Evolutionary conservation across 2,329 filamentous ascomycete genomes (phyloP).

Genomic region (Beauveria medogensis): DNA sequence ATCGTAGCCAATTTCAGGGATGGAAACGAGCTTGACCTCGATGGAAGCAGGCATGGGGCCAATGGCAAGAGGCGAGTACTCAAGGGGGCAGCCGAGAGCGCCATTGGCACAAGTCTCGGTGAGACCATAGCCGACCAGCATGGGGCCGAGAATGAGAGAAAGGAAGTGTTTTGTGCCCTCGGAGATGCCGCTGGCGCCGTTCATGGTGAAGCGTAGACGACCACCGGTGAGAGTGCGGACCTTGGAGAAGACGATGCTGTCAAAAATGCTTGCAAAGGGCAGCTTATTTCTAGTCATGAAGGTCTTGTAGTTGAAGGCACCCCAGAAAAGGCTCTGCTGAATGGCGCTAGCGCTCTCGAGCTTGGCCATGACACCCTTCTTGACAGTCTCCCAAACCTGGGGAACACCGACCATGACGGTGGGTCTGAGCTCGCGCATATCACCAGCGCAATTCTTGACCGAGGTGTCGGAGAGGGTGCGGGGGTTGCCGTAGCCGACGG

Average conservation of each 20-base stretch:
- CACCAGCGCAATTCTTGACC: conserved; percentile 82
- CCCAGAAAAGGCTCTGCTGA: conserved; percentile 70
- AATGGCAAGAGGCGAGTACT: conserved; percentile 70
- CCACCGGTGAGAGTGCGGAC: conserved; percentile 87
- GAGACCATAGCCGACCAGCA: conserved; percentile 89
- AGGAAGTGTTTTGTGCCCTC: conserved; percentile 85
- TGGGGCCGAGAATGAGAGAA: conserved; percentile 84
- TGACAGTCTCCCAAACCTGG: conserved; percentile 93
- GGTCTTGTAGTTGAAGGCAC: conserved; percentile 50
- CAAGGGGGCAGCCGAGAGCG: conserved; percentile 71
- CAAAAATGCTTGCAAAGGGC: conserved; percentile 62
- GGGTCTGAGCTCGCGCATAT: conserved; percentile 85
- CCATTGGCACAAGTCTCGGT: conserved; percentile 88
- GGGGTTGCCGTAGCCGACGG: conserved; percentile 87
- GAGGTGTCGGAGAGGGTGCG: conserved; percentile 80
- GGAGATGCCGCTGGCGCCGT: conserved; percentile 85
- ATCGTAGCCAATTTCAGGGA: conserved; percentile 80
- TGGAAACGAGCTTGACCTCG: conserved; percentile 88
- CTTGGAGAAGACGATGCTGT: conserved; percentile 83
- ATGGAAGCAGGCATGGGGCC: conserved; percentile 70
- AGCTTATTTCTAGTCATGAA: conserved; percentile 51
- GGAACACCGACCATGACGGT: conserved; percentile 91
- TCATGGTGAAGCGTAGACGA: conserved; percentile 80
- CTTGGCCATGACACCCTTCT: conserved; percentile 82
- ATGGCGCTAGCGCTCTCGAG: conserved; percentile 65